phyloP scores from a whole-genome alignment of 169 alveolate species.

The Theileria luwenshuni region DNA sequence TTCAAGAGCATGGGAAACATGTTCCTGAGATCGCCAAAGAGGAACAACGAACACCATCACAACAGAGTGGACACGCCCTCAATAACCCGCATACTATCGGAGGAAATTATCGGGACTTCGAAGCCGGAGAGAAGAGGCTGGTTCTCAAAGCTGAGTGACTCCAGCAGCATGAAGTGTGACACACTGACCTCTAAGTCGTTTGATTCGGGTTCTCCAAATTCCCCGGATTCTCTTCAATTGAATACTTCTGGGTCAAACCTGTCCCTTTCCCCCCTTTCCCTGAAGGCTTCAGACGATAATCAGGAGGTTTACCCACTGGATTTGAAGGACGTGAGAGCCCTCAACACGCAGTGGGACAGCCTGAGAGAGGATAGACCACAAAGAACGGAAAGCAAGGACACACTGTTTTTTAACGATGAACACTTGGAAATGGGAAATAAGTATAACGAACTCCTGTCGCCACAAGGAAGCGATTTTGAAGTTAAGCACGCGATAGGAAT shows the following conservation, averaged over 20 bases:
- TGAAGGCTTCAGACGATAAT: constrained; percentile 5
- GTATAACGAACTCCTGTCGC: not conserved
- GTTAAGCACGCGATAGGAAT: constrained; percentile 25
- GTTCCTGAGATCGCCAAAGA: constrained; percentile 25
- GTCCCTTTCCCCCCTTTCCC: constrained; percentile 28
- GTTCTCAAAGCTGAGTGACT: constrained; percentile 30
- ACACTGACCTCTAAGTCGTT: constrained; percentile 30
- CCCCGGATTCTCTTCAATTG: constrained; percentile 6
- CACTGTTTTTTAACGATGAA: constrained; percentile 17
- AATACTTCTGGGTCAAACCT: constrained; percentile 17
- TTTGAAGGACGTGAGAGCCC: not conserved
- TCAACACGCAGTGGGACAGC: constrained; percentile 1
- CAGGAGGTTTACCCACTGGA: not conserved
- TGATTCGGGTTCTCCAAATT: constrained; percentile 16
- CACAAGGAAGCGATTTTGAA: constrained; percentile 21
- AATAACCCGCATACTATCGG: constrained; percentile 8
- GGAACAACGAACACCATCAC: constrained; percentile 24
- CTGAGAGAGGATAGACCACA: not conserved
- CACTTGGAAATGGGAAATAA: constrained; percentile 7
- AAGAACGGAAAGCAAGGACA: constrained; percentile 9
- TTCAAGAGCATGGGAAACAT: constrained; percentile 41
- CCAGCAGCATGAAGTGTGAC: constrained; percentile 39
- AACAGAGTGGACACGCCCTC: constrained; percentile 9
- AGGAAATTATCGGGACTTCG: not conserved
- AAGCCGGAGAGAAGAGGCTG: constrained; percentile 28